These are phyloP conservation scores for Bremia lactucae DNA, from an alignment of 352 stramenopile genomes.

Conservation along the genomic window DNA sequence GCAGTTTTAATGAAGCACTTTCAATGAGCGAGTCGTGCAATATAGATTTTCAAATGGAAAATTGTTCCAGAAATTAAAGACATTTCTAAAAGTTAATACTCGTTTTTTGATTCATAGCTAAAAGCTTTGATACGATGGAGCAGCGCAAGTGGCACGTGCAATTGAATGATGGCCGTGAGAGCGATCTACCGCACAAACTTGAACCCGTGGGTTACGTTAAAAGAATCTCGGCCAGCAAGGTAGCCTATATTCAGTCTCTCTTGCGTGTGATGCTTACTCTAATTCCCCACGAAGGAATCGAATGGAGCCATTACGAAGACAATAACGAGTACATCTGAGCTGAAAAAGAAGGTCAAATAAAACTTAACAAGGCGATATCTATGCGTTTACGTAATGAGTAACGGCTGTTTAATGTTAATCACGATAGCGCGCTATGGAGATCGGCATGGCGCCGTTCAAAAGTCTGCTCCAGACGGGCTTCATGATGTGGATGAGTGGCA, in stretches of 20 bases:
- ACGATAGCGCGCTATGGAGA: conserved; percentile 81
- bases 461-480: conserved; percentile 89
- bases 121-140: conserved; percentile 20
- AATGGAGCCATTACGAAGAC: conserved; percentile 51
- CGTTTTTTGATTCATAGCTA: too few species aligned
- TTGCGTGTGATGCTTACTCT: neutral
- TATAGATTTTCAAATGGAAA: too few species aligned
- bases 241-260: conserved; percentile 1
- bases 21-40: too few species aligned
- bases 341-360: conserved; percentile 76
- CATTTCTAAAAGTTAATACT: too few species aligned
- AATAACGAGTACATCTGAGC: conserved; percentile 56
- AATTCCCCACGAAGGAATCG: conserved; percentile 22
- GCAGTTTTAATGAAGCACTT: too few species aligned
- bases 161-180: conserved; percentile 66
- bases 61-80: too few species aligned
- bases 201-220: conserved; percentile 62
- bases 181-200: conserved; percentile 42
- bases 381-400: neutral
- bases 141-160: conserved; percentile 72
- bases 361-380: neutral
- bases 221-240: conserved; percentile 49
- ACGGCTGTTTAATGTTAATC: too few species aligned
- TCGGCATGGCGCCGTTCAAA: conserved; percentile 85
- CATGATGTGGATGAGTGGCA: conserved; percentile 95